A percentile compares a stretch with the other conserved stretches of the same genome.
phyloP scores from a whole-genome alignment of 805 yeast genomes.

The Cyberlindnera japonica region DNA sequence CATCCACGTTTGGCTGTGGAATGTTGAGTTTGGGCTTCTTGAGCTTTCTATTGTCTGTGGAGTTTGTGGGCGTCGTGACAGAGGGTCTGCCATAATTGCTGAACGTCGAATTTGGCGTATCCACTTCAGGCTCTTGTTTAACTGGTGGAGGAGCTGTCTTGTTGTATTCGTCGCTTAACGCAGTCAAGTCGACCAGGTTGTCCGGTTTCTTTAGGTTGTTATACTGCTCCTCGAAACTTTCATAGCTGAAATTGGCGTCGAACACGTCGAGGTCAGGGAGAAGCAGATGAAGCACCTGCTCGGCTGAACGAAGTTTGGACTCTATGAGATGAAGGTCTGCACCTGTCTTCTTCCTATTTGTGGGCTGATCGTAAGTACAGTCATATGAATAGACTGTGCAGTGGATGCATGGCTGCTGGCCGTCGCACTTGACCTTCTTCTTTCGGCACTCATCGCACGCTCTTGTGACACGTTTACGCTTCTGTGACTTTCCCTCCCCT shows the following conservation, averaged over 20 bases:
- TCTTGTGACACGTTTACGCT: slow-evolving; percentile 62
- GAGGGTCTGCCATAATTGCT: neutral
- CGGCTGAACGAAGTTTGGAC: slow-evolving; percentile 33
- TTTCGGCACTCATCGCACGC: slow-evolving; percentile 76
- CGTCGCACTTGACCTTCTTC: slow-evolving; percentile 79
- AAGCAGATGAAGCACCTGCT: slow-evolving; percentile 31
- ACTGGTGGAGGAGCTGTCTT: slow-evolving; percentile 6
- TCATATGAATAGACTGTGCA: slow-evolving; percentile 78
- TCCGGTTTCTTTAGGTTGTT: slow-evolving; percentile 1
- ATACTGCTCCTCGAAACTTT: slow-evolving; percentile 21
- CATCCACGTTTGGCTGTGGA: slow-evolving; percentile 34
- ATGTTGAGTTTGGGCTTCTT: slow-evolving; percentile 19
- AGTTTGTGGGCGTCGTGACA: neutral
- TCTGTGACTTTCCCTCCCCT: slow-evolving; percentile 28
- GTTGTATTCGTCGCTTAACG: slow-evolving; percentile 14
- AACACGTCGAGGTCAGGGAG: slow-evolving; percentile 39
- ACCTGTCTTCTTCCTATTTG: slow-evolving; percentile 40
- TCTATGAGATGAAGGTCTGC: slow-evolving; percentile 33
- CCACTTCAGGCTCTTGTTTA: slow-evolving; percentile 5
- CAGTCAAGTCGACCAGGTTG: slow-evolving; percentile 2
- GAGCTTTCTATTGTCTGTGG: neutral
- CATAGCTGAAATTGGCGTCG: slow-evolving; percentile 29
- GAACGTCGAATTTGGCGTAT: slow-evolving; percentile 9
- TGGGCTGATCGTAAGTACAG: slow-evolving; percentile 72
- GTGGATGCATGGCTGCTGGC: slow-evolving; percentile 72